Base-by-base conservation (phyloP, 139 green algal genomes). In the Yamagishiella unicocca region DNA sequence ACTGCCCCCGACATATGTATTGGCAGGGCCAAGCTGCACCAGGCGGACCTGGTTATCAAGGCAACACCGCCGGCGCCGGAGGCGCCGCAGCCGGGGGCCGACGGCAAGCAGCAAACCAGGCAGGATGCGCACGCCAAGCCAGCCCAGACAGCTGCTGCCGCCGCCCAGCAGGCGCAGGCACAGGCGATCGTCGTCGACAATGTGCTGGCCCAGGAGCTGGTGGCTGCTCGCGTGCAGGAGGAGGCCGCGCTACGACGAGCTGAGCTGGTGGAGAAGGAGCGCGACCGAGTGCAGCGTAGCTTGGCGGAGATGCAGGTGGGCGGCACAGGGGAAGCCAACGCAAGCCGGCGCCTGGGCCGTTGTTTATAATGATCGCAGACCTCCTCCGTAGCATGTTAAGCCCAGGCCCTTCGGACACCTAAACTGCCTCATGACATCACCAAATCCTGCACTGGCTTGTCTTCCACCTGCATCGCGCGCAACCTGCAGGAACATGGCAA, bases 261-360 rank as follows among this genome's bases (percentile, higher is more conserved):
- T 24, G 89, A 93, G 78, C 70, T 95, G 83, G 76, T 88, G 21
- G 92, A 93, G 53, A 35, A 68, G n/a, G 91, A 94, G 50, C 78
- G 89, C 0, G 90, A 90, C 50, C 64, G 92, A 7, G 74, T 87
- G 27, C 82, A 89, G 73, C 58, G 66, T 2, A 93, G 35, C 27
- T 82, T 94, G 21, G 12, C 38, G 17, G 92, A 95, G 27, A 77
- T 87, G 37, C 89, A 94, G 88, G 92, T 93, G 35, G 17, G 90
- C 9, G 50, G n/a, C n/a, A n/a, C n/a, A n/a, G n/a, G n/a, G n/a
- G n/a, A n/a, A n/a, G n/a, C n/a, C n/a, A n/a, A n/a, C n/a, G n/a
- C n/a, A n/a, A n/a, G n/a, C n/a, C n/a, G n/a, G n/a, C n/a, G n/a
- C n/a, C 50, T 58, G 14, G 50, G 50, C 14, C 17, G 50, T 12